Base-by-base conservation (phyloP, 306 rosid species). In the Morella rubra region DNA sequence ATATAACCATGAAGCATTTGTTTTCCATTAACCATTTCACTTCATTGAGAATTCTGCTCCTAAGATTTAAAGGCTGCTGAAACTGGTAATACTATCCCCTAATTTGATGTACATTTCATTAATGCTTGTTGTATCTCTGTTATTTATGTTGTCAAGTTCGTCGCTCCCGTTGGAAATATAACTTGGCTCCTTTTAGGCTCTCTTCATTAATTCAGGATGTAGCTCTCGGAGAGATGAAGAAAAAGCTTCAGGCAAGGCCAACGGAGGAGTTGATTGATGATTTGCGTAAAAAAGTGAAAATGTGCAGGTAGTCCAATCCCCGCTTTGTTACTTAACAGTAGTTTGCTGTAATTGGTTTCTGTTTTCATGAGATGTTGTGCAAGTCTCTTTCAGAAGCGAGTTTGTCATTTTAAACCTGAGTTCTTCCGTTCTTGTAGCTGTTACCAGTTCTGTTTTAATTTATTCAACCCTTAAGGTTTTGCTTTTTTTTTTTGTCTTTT, bases 231-330 rank as follows among this genome's bases (percentile, higher is more conserved):
- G 91, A 81, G 82, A 89, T 95, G 97, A 92, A 92, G 88, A 92
- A 84, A 88, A 97, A 92, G 79, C 90, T 95, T 74, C 85, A 87
- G 53, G 84, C 86, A 14, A 90, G 97, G 81, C 99, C 99, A 74
- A 92, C 99, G 81, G 88, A 85, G 77, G 92, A 92, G 85, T 58
- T 61, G 76, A 87, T 92, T 16, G 97, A 95, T 82, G 99, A 92
- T 86, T 81, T 95, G 82, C 90, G 81, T 56, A 95, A 95, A 85
- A 90, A 92, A 82, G 96, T 95, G 76, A 95, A 95, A 81, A 89
- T 84, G 84, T 95, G 90, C 97, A 92, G 95, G 99, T 92, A 83
- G 73, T 79, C 69, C 59, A 50, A 58, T 74, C 62, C 74, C 55
- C 81, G 50, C 44, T 53, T 7, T 62, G 20, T 66, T 75, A 16